Evolutionary conservation across 2,329 filamentous ascomycete genomes (phyloP), one percentile per base, ranked within the genome.

Genomic region (Madurella fahalii): DNA sequence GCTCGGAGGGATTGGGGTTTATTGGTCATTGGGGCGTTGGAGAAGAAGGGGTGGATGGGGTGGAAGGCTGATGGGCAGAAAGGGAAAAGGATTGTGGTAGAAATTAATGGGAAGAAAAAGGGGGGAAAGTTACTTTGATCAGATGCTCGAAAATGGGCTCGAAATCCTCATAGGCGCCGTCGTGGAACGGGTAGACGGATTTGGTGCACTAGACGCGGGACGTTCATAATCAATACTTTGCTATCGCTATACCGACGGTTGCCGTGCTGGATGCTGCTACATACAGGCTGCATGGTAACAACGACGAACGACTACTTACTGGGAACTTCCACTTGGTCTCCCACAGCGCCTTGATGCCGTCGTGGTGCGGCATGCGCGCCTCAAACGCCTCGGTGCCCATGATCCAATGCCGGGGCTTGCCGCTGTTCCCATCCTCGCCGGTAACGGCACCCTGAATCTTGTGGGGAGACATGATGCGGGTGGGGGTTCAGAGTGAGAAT

Each of bases 281-380:
- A 53, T 25, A 25, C 25, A 25, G 25, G 25, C 25, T 25, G 47
- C 15, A 56, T 32, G 43, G 20, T 30, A 43, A 40, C 45, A 43
- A 40, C 45, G 43, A 17, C 30, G 7, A 16, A 39, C 31, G 25
- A 17, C 40, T n/a, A 64, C 78, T 53, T 71, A 85, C 83, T 5
- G 84, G 84, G 61, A 79, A 74, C 69, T 84, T 84, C 87, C 87
- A 91, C 70, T 89, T 89, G 7, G 83, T 87, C 71, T 89, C 84
- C 87, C 88, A 91, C 30, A 88, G 71, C 9, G 78, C 77, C 64
- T 79, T 74, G 61, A 86, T 83, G 20, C 79, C 79, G 34, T 76
- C 73, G 61, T 85, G 80, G 64, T 86, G 83, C 17, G 82, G 76
- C 75, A 77, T 77, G 57, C 65, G 67, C 13, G 56, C 63, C 63